Percentiles rank a stretch among this genome's conserved stretches.
phyloP scores from a whole-genome alignment of 148 eudicot genomes.

The Suaeda aralocaspica region DNA sequence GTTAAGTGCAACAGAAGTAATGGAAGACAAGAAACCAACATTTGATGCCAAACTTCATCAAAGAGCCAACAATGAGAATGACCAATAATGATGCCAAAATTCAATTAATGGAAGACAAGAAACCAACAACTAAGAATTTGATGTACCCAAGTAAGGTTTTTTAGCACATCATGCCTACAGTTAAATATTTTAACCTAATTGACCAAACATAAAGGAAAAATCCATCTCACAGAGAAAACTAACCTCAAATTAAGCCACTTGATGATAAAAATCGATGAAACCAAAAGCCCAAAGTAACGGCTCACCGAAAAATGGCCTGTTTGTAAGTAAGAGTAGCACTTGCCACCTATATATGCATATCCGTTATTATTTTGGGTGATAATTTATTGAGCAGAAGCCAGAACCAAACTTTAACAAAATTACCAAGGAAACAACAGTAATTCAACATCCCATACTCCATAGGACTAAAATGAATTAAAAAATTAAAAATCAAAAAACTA shows the following conservation, averaged over 20 bases:
- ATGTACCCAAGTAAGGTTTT: too few relatives aligned
- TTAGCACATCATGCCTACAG: too few relatives aligned
- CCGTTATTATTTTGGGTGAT: slow-evolving; percentile 4
- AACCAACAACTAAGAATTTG: too few relatives aligned
- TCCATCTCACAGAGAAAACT: slow-evolving; percentile 11
- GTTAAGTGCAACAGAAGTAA: too few relatives aligned
- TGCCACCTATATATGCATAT: slow-evolving; percentile 49
- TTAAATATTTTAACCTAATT: background rate
- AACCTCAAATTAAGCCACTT: slow-evolving; percentile 94
- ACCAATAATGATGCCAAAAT: too few relatives aligned
- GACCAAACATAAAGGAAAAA: background rate
- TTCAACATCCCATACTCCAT: slow-evolving; percentile 3
- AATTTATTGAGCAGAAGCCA: background rate
- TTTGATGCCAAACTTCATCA: too few relatives aligned
- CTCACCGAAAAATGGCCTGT: slow-evolving; percentile 50
- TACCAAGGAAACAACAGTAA: background rate
- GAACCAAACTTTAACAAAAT: background rate
- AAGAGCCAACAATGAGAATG: too few relatives aligned
- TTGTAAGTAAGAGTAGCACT: slow-evolving; percentile 77
- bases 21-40: too few relatives aligned
- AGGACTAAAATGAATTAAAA: too few relatives aligned
- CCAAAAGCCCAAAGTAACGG: slow-evolving; percentile 56
- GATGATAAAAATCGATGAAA: slow-evolving; percentile 66
- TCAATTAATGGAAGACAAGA: too few relatives aligned
- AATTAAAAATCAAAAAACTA: too few relatives aligned